Evolutionary conservation across 1,139 yeast genomes (phyloP), one percentile per base, ranked within the genome.

Genomic region (Wickerhamomyces sp.): DNA sequence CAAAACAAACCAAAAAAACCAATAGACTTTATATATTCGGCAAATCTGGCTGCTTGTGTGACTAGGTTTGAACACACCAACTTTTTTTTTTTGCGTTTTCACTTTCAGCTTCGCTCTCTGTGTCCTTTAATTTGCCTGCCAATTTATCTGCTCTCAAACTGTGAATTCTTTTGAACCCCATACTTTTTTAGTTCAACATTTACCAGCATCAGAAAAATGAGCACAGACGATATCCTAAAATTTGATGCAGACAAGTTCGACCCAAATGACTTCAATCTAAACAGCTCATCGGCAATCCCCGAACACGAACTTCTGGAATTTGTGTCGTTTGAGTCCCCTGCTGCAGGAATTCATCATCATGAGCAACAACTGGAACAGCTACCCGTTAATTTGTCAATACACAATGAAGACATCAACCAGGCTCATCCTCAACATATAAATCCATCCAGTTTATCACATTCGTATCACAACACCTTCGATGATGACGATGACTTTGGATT

Each of bases 271-370:
- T 48, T 52, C 41, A 43, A 45, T 31, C 51, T 53, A 42, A 47
- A 50, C 37, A 33, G 49, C 27, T 30, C 46, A 20, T 52, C 56
- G 2, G 45, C 57, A 2, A 54, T 54, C 16, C 59, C 57, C 5
- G 59, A 54, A 42, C 45, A 53, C 25, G 59, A 54, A 27, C 44
- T 54, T 12, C 33, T 54, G n/a, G 57, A 54, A 20, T 52, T 51
- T 18, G 15, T 47, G 5, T 32, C 35, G 3, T 32, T 32, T 13
- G 35, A 32, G 3, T 14, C 35, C 7, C 15, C 22, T 10, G n/a
- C n/a, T n/a, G n/a, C n/a, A n/a, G n/a, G n/a, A n/a, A n/a, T n/a
- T n/a, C n/a, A n/a, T n/a, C 5, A 16, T 5, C 13, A 31, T 7
- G 16, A n/a, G 9, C n/a, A 7, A 12, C 31, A 29, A 4, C 31